These are phyloP conservation scores for Cephaloascus fragrans DNA, from an alignment of 805 yeast genomes.

Conservation along the genomic window DNA sequence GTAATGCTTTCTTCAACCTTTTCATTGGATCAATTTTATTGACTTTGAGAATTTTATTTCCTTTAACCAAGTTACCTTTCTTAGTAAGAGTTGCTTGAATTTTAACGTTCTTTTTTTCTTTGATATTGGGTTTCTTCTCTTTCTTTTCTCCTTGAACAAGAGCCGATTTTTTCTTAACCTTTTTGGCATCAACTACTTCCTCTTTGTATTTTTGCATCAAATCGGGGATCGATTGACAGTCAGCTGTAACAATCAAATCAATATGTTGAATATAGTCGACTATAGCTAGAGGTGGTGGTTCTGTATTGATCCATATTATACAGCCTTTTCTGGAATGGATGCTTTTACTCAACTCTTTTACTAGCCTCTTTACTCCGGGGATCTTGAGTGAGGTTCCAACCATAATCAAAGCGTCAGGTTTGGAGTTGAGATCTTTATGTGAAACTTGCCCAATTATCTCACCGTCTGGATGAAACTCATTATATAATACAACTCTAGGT, in stretches of 20 bases:
- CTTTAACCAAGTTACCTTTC: constrained; percentile 1
- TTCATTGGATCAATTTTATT: not conserved
- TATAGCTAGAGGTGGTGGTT: constrained; percentile 39
- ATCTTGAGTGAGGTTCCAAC: constrained; percentile 83
- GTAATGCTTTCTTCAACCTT: not conserved
- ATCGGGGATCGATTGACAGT: constrained; percentile 48
- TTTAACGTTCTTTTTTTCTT: constrained; percentile 2
- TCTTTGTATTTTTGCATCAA: constrained; percentile 9
- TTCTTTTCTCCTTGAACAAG: constrained; percentile 10
- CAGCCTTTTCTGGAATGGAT: constrained; percentile 50
- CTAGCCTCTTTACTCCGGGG: constrained; percentile 58
- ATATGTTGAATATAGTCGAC: constrained; percentile 40
- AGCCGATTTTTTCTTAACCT: constrained; percentile 4
- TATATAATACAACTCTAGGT: constrained; percentile 60
- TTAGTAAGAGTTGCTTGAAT: constrained; percentile 1
- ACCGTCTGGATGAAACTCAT: constrained; percentile 80
- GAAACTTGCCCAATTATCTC: constrained; percentile 75
- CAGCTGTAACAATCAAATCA: constrained; percentile 54
- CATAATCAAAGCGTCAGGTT: constrained; percentile 71
- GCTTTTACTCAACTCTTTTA: constrained; percentile 47
- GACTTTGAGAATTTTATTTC: constrained; percentile 1
- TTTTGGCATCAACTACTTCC: constrained; percentile 1
- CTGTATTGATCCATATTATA: constrained; percentile 53
- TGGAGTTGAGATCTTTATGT: constrained; percentile 49
- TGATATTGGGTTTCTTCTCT: constrained; percentile 9